Evolutionary conservation across 2,329 filamentous ascomycete genomes (phyloP).

Genomic region (Diaporthe batatas): DNA sequence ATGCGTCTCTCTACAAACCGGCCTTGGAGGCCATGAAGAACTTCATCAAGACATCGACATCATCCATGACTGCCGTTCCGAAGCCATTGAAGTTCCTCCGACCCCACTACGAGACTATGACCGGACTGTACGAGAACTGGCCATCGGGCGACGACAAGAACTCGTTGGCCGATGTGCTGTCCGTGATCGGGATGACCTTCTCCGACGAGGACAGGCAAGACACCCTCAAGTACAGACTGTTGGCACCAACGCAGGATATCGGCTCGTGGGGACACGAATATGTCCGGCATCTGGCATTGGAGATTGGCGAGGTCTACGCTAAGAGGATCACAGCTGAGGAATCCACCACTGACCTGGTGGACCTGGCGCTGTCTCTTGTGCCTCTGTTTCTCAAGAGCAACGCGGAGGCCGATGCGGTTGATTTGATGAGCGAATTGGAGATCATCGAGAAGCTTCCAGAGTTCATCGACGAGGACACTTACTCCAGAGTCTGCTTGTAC

Average conservation of each 20-base stretch:
- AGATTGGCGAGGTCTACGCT: conserved; percentile 95
- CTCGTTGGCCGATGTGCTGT: conserved; percentile 92
- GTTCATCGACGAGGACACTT: conserved; percentile 94
- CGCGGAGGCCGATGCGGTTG: conserved; percentile 96
- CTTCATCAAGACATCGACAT: conserved; percentile 98
- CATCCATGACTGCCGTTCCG: conserved; percentile 98
- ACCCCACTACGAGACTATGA: conserved; percentile 93
- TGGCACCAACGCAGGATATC: conserved; percentile 92
- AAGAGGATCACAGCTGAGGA: conserved; percentile 89
- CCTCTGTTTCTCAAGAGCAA: conserved; percentile 98
- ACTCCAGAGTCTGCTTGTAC: conserved; percentile 92
- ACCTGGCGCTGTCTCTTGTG: conserved; percentile 86
- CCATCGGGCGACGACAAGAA: conserved; percentile 86
- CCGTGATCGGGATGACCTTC: conserved; percentile 98
- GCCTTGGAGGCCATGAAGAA: conserved; percentile 97
- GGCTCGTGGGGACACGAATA: conserved; percentile 99
- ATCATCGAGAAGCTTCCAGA: conserved; percentile 93
- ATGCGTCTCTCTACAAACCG: conserved; percentile 89
- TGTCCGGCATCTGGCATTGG: conserved; percentile 91
- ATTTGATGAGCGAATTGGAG: conserved; percentile 96
- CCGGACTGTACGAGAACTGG: conserved; percentile 92
- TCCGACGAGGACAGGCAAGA: conserved; percentile 96
- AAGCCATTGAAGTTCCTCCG: conserved; percentile 98
- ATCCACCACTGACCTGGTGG: conserved; percentile 83
- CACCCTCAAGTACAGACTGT: conserved; percentile 93